These are phyloP conservation scores for Naganishia kalamii DNA, from an alignment of 768 basidiomycete genomes.

Conservation along the genomic window DNA sequence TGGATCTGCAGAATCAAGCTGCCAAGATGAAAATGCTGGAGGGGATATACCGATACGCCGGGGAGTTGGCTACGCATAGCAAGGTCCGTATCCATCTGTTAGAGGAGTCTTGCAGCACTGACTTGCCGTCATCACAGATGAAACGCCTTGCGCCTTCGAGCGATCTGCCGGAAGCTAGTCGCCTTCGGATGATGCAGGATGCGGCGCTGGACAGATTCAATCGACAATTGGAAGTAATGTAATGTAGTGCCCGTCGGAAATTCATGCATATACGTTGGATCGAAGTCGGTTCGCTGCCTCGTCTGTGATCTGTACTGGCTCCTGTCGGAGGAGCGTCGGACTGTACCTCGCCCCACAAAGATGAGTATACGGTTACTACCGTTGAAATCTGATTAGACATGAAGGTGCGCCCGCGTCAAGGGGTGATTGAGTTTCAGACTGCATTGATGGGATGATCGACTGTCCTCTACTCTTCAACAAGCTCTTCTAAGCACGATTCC, in stretches of 20 bases:
- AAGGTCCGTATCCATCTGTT: not conserved
- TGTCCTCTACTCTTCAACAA: no score
- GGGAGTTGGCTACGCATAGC: constrained; percentile 30
- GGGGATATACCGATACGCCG: constrained; percentile 31
- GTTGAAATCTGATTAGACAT: no score
- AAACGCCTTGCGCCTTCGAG: constrained; percentile 25
- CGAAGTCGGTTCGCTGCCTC: no score
- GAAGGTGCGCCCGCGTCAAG: no score
- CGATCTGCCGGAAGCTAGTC: constrained; percentile 37
- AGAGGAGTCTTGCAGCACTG: not conserved
- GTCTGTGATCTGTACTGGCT: no score
- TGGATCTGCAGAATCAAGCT: constrained; percentile 34
- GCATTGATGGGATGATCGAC: no score
- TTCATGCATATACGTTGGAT: no score
- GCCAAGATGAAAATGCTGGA: constrained; percentile 37
- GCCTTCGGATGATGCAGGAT: constrained; percentile 37
- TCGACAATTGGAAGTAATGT: constrained; percentile 16
- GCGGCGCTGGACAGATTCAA: constrained; percentile 33
- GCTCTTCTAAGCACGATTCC: no score
- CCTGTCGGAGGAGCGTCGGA: no score
- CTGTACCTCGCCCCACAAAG: no score
- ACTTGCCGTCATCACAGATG: constrained; percentile 21
- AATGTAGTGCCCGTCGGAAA: not conserved
- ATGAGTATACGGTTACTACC: no score
- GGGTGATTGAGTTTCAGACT: no score